Evolutionary conservation across 768 basidiomycete genomes (phyloP), one percentile per base, ranked within the genome.

Genomic region (Gloeophyllum trabeum): DNA sequence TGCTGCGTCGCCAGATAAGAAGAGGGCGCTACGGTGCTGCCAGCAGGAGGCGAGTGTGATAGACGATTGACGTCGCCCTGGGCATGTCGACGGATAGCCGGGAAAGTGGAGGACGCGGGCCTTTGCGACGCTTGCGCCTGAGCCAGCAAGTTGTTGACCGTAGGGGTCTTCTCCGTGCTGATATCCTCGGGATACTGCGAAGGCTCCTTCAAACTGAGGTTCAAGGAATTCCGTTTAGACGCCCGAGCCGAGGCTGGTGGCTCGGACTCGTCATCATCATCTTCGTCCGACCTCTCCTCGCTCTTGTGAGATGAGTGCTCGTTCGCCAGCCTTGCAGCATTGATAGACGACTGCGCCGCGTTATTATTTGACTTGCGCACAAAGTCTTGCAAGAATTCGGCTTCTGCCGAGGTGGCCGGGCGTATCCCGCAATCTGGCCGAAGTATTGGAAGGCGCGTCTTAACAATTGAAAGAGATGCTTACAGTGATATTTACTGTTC

Each of bases 401-500:
- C 86, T 66, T 91, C 88, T 26, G 86, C 79, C 48, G 85, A 78
- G 24, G 86, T 90, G n/a, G 86, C 84, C 42, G 88, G 89, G 53
- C 88, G 79, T 53, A 91, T 91, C 51, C 88, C 88, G 65, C 88
- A 91, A 73, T 91, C 89, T 85, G 62, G 48, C 49, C 54, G 48
- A 40, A 52, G 60, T 61, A 50, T 46, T 61, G 54, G 56, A 52
- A 47, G 32, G 47, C 36, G 50, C 50, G 51, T 40, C 22, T 46
- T 14, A 44, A 46, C 42, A 54, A 55, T 62, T 58, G 56, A 52
- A 56, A 52, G 45, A 32, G 30, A 41, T 49, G 69, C 81, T 50
- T 50, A 90, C 88, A 94, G 63, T 93, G 90, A 64, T 94, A 94
- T 72, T 92, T 93, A 67, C 86, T 89, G 68, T 94, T 92, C 40